phyloP scores from a whole-genome alignment of 2,329 filamentous ascomycete species.

The Teratosphaeriaceae sp. region DNA sequence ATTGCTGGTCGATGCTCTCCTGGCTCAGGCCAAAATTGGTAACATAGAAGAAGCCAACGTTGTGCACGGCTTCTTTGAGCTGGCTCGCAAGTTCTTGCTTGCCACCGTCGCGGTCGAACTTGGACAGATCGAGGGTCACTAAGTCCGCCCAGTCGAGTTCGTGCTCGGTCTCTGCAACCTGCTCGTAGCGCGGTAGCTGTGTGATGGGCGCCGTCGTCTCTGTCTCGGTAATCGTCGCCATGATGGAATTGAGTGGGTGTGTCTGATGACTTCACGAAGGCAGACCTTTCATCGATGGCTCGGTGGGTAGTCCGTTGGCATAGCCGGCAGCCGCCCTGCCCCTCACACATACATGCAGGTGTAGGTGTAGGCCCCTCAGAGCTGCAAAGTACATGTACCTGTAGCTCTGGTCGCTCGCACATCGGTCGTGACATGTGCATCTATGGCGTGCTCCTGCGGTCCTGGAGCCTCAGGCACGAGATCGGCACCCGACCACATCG shows the following conservation, averaged over 20 bases:
- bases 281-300: no score
- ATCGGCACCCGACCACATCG: no score
- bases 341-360: no score
- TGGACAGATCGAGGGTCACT: slow-evolving; percentile 50
- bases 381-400: no score
- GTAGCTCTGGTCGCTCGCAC: no score
- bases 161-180: slow-evolving; percentile 16
- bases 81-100: slow-evolving; percentile 49
- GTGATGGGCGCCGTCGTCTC: slow-evolving; percentile 10
- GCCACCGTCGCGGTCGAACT: slow-evolving; percentile 48
- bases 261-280: no score
- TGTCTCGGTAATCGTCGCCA: slow-evolving; percentile 16
- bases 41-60: slow-evolving; percentile 24
- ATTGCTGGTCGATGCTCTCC: slow-evolving; percentile 55
- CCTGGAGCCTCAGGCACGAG: no score
- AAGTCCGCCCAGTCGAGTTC: slow-evolving; percentile 47
- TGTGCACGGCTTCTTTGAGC: slow-evolving; percentile 45
- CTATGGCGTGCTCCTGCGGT: no score
- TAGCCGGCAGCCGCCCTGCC: no score
- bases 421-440: no score
- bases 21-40: slow-evolving; percentile 54
- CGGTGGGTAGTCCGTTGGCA: no score
- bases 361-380: no score
- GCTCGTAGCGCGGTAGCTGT: slow-evolving; percentile 15
- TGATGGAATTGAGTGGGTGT: slow-evolving; percentile 3